A percentile compares a stretch with the other conserved stretches of the same genome.
These are phyloP conservation scores for Suhomyces sp. DNA, from an alignment of 805 yeast genomes.

Conservation along the genomic window DNA sequence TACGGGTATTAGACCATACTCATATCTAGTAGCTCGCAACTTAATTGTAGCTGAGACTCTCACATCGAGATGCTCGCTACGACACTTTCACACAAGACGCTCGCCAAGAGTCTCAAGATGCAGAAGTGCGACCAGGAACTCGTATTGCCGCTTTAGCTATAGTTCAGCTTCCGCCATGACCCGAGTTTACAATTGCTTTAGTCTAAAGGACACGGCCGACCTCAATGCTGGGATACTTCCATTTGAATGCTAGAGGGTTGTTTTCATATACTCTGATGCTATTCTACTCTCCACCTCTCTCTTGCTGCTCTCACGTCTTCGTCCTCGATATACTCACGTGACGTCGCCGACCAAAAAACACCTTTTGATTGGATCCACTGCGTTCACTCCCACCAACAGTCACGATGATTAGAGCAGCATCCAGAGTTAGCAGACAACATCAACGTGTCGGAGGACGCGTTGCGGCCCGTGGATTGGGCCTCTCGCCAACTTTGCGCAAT, in stretches of 20 bases:
- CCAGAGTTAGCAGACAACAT: not conserved
- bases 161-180: not conserved
- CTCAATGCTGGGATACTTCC: not conserved
- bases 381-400: not conserved
- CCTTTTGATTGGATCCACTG: not conserved
- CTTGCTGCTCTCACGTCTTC: not conserved
- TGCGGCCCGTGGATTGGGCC: conserved; percentile 2
- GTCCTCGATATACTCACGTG: not conserved
- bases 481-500: not conserved
- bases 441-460: not conserved
- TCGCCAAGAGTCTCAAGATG: not conserved
- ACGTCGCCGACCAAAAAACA: not conserved
- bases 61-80: not conserved
- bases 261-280: not conserved
- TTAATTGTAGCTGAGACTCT: not conserved
- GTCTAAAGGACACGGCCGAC: no score
- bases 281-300: not conserved
- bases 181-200: no score
- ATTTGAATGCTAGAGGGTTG: not conserved
- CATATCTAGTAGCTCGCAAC: not conserved
- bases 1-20: not conserved
- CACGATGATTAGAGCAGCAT: conserved; percentile 11
- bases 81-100: not conserved
- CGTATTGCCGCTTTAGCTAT: not conserved
- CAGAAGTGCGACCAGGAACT: not conserved